These are phyloP conservation scores for Coniochaeta prunicola DNA, from an alignment of 2,329 filamentous ascomycete genomes.

Conservation along the genomic window DNA sequence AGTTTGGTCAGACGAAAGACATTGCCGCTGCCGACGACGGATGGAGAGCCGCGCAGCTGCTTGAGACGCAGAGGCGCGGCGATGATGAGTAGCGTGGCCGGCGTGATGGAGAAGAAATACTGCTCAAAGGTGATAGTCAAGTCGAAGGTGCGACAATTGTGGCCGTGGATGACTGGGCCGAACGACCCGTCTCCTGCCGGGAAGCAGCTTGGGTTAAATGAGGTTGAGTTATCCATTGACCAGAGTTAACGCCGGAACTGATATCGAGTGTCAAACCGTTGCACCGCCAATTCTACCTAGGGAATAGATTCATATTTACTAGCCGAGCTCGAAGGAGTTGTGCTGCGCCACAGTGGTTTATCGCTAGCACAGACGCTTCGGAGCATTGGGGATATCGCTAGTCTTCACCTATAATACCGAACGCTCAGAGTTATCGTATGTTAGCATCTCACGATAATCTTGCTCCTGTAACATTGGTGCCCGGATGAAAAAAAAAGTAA, in stretches of 20 bases:
- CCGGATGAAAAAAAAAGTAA: not conserved
- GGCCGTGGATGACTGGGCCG: conserved; percentile 34
- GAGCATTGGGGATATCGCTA: no score
- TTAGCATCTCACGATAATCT: no score
- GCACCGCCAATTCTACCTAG: no score
- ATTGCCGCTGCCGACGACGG: not conserved
- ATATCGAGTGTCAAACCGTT: not conserved
- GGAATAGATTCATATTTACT: no score
- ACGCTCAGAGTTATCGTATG: no score
- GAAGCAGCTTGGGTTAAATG: not conserved
- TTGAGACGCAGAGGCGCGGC: conserved; percentile 22
- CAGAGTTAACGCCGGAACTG: not conserved
- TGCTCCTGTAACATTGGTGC: no score
- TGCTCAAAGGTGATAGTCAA: conserved; percentile 41
- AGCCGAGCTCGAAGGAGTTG: no score
- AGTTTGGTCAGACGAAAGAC: not conserved
- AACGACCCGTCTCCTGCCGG: conserved; percentile 27
- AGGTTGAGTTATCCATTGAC: not conserved
- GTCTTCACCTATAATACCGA: no score
- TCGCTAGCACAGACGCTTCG: no score
- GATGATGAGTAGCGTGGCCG: conserved; percentile 22
- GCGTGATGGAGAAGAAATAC: conserved; percentile 23
- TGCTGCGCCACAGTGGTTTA: no score
- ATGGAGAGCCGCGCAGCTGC: not conserved
- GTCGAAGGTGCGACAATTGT: conserved; percentile 36